A percentile compares a stretch with the other conserved stretches of the same genome.
phyloP scores from a whole-genome alignment of 106 monocot species.

The Dendrobium officinale region DNA sequence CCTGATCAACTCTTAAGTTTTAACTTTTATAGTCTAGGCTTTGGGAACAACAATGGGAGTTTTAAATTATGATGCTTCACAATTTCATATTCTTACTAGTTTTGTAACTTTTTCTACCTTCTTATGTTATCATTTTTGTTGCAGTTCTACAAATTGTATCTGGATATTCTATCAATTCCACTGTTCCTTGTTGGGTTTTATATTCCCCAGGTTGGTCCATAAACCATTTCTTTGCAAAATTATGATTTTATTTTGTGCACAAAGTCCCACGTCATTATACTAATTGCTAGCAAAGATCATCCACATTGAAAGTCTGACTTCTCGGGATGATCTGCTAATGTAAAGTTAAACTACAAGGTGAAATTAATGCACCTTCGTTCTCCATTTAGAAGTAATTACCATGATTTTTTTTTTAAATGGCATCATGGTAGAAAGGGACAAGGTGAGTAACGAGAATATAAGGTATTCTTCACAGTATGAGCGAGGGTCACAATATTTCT shows the following conservation, averaged over 20 bases:
- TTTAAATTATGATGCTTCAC: not conserved
- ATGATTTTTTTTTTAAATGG: too few relatives aligned
- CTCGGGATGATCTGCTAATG: too few relatives aligned
- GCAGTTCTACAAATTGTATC: constrained; percentile 95
- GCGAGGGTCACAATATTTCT: not conserved
- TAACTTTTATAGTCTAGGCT: not conserved
- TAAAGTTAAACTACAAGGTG: too few relatives aligned
- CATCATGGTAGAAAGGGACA: too few relatives aligned
- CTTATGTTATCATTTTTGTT: constrained; percentile 13
- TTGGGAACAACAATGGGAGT: not conserved
- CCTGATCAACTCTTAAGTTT: not conserved
- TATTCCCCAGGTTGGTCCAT: constrained; percentile 79
- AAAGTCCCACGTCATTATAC: not conserved
- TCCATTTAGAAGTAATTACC: not conserved
- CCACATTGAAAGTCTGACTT: not conserved
- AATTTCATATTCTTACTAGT: not conserved
- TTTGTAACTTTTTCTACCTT: not conserved
- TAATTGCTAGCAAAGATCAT: not conserved
- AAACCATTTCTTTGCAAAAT: not conserved
- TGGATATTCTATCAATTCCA: constrained; percentile 77
- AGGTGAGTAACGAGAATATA: too few relatives aligned
- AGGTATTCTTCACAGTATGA: not conserved
- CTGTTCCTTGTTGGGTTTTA: constrained; percentile 69
- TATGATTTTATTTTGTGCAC: not conserved
- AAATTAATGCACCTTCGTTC: not conserved